Percentiles rank a stretch among this genome's conserved stretches.
Conservation (phyloP, 352 stramenopile species). For the Globisporangium nunn region DNA sequence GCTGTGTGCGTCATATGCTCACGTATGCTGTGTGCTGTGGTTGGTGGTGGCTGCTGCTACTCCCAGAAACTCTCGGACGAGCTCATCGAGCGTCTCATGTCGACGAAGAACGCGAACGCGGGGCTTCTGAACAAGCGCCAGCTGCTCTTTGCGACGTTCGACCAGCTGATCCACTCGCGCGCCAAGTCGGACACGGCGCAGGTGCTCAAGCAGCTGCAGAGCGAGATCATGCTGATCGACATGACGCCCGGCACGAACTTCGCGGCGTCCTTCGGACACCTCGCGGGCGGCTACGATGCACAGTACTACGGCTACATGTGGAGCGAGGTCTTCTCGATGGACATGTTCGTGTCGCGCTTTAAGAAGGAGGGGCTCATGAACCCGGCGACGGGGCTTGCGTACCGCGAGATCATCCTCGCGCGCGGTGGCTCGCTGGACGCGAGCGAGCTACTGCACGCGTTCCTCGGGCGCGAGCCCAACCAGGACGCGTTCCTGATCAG, state of each 20-base stretch:
- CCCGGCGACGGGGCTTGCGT: slow-evolving; percentile 64
- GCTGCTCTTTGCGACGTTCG: slow-evolving; percentile 72
- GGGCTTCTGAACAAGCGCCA: slow-evolving; percentile 81
- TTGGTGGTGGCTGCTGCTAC: slow-evolving; percentile 1
- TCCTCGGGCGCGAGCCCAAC: slow-evolving; percentile 70
- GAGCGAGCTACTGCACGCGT: slow-evolving; percentile 71
- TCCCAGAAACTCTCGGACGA: slow-evolving; percentile 72
- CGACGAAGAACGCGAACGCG: slow-evolving; percentile 81
- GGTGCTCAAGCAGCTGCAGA: slow-evolving; percentile 75
- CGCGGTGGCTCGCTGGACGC: slow-evolving; percentile 75
- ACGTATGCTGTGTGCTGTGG: no score
- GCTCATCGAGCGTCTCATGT: slow-evolving; percentile 74
- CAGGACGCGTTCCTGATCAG: slow-evolving; percentile 79
- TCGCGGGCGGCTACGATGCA: slow-evolving; percentile 70
- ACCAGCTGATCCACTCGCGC: slow-evolving; percentile 84
- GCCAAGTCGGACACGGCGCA: slow-evolving; percentile 74
- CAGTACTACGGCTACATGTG: slow-evolving; percentile 89
- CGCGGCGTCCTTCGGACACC: slow-evolving; percentile 75
- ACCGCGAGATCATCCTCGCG: slow-evolving; percentile 84
- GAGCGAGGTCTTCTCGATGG: slow-evolving; percentile 86
- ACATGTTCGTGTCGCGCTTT: slow-evolving; percentile 88
- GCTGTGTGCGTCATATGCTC: slow-evolving; percentile 3
- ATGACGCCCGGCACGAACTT: slow-evolving; percentile 85
- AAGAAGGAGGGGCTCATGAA: slow-evolving; percentile 83
- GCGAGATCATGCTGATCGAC: slow-evolving; percentile 83